Base-by-base conservation (phyloP, 1,139 yeast species). In the Candida smagusa region DNA sequence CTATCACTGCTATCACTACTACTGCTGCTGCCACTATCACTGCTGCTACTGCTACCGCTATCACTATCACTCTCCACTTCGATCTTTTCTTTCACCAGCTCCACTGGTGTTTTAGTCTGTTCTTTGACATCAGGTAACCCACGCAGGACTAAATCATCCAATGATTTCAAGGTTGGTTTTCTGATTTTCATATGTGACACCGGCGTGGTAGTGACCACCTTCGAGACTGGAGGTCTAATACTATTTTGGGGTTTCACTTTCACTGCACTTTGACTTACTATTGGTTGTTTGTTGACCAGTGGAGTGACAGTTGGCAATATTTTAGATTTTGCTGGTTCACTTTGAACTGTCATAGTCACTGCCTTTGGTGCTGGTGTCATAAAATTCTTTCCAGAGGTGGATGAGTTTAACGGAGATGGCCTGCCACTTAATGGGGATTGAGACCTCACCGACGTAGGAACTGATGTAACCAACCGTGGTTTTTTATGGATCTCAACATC, bases 91-190 rank as follows among this genome's bases (percentile, higher is more conserved):
- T 62, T 58, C 43, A 12, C 16, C n/a, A 9, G n/a, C n/a, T 28
- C 16, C 2, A 6, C 27, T 31, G 26, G 19, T 23, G 19, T 23
- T 50, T 49, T 29, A n/a, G 35, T 9, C 30, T 21, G 16, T 3
- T 79, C 85, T 39, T 65, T 70, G 2, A 81, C 85, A 21, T 77
- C 84, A 2, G 87, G 87, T 12, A 80, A 72, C 2, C 85, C 86
- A 42, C 79, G 63, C 19, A 68, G 61, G 1, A 72, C 81, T 38
- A 80, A 61, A 42, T 79, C 84, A n/a, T 73, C 71, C 30, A 81
- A 58, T 0, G 84, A 76, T 13, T 76, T 72, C 37, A 81, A 62
- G 1, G 53, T 41, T 1, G 68, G 67, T 28, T 50, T 51, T 32
- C 53, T 60, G 23, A 46, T 59, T 23, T 52, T 49, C 19, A 24